phyloP scores from a whole-genome alignment of 2,329 filamentous ascomycete species.

The Fusarium irregulare region DNA sequence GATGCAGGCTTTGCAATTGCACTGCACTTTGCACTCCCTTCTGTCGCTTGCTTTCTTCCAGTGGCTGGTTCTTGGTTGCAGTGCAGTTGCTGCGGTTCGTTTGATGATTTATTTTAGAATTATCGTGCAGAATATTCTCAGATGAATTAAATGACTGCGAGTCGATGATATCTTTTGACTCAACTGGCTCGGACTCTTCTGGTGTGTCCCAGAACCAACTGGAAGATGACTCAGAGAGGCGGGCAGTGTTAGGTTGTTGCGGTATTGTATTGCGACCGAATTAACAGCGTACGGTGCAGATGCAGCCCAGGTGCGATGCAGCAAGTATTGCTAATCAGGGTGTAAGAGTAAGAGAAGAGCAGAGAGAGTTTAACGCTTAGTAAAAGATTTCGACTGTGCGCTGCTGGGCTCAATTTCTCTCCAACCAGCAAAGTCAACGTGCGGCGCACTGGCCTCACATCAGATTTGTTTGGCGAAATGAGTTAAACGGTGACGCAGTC shows the following conservation, averaged over 20 bases:
- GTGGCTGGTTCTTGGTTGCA: not conserved
- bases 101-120: slow-evolving; percentile 14
- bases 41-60: slow-evolving; percentile 2
- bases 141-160: not conserved
- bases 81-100: slow-evolving; percentile 13
- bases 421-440: slow-evolving; percentile 39
- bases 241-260: slow-evolving; percentile 35
- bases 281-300: not conserved
- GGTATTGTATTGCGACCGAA: slow-evolving; percentile 7
- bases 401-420: slow-evolving; percentile 28
- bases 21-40: slow-evolving; percentile 38
- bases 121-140: not conserved
- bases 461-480: slow-evolving; percentile 37
- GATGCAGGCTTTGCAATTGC: slow-evolving; percentile 31
- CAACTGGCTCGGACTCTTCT: not conserved
- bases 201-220: slow-evolving; percentile 18
- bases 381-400: slow-evolving; percentile 30
- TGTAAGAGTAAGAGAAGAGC: slow-evolving; percentile 25
- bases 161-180: not conserved
- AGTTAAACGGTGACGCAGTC: slow-evolving; percentile 44
- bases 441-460: slow-evolving; percentile 39
- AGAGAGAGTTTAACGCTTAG: slow-evolving; percentile 36
- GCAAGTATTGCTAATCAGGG: slow-evolving; percentile 36
- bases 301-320: not conserved
- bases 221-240: slow-evolving; percentile 31